Percentiles rank a stretch among this genome's conserved stretches.
phyloP scores from a whole-genome alignment of 768 basidiomycete genomes.

The Podaxis sp. region DNA sequence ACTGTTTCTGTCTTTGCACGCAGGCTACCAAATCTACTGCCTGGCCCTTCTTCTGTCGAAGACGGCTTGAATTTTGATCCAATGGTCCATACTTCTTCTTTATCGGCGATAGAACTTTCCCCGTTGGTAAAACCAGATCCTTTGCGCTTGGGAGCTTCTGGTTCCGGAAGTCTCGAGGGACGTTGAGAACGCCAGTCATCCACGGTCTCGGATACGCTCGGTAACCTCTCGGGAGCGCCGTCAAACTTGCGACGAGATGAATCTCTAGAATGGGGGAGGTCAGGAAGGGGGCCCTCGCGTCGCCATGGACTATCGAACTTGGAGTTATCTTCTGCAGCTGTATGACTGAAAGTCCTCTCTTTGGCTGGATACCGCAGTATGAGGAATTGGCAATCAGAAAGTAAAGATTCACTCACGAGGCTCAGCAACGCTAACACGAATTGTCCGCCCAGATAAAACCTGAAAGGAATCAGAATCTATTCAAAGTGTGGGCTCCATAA shows the following conservation, averaged over 20 bases:
- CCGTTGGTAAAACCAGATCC: constrained; percentile 50
- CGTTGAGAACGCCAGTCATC: constrained; percentile 72
- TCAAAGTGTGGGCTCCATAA: neutral
- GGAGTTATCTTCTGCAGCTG: constrained; percentile 58
- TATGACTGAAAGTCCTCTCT: constrained; percentile 45
- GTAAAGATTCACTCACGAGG: constrained; percentile 63
- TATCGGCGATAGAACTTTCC: constrained; percentile 57
- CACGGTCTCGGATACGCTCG: constrained; percentile 54
- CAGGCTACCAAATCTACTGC: constrained; percentile 40
- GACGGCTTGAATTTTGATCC: constrained; percentile 72
- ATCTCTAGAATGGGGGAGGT: constrained; percentile 56
- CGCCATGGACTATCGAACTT: constrained; percentile 88
- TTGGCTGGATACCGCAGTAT: constrained; percentile 50
- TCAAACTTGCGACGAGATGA: constrained; percentile 65
- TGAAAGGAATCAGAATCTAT: constrained; percentile 22
- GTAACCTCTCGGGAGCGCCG: constrained; percentile 38
- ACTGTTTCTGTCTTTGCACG: constrained; percentile 51
- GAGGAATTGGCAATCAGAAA: neutral
- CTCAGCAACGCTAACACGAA: constrained; percentile 94
- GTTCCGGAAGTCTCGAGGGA: constrained; percentile 39
- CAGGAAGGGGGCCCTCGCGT: constrained; percentile 81
- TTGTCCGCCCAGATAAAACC: constrained; percentile 70
- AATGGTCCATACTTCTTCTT: constrained; percentile 73
- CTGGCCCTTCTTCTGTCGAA: constrained; percentile 32
- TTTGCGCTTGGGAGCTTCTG: constrained; percentile 49